Percentiles rank a stretch among this genome's conserved stretches.
phyloP scores from a whole-genome alignment of 1,284 basidiomycete species.

The Cerioporus squamosus region DNA sequence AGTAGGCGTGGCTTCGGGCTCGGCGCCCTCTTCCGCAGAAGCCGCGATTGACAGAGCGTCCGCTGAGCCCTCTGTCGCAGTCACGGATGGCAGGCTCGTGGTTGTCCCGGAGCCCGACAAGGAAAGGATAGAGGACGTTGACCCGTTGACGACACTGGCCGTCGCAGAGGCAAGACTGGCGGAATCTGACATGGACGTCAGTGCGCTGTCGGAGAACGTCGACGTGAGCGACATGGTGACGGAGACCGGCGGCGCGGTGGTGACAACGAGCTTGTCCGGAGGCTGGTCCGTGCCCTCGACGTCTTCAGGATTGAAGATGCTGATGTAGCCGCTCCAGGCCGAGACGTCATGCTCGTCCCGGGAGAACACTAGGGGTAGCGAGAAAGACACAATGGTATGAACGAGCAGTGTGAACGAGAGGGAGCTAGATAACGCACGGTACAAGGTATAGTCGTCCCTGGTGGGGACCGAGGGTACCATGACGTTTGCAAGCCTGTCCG shows the following conservation, averaged over 20 bases:
- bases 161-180: not conserved
- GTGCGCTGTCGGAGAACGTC: slow-evolving; percentile 4
- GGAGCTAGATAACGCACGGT: slow-evolving; percentile 1
- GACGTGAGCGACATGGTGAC: slow-evolving; percentile 15
- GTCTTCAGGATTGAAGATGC: slow-evolving; percentile 24
- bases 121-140: no score
- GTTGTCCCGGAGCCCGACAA: no score
- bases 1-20: no score
- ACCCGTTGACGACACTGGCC: not conserved
- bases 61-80: no score
- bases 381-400: not conserved
- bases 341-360: slow-evolving; percentile 15
- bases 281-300: slow-evolving; percentile 13
- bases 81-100: no score
- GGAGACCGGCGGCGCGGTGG: slow-evolving; percentile 20
- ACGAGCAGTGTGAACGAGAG: not conserved
- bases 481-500: slow-evolving; percentile 20
- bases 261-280: slow-evolving; percentile 12
- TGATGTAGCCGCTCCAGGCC: slow-evolving; percentile 18
- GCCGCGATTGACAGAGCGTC: no score
- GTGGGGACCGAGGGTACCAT: slow-evolving; percentile 20
- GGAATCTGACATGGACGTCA: not conserved
- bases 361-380: not conserved
- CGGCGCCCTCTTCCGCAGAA: no score
- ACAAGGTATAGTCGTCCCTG: slow-evolving; percentile 20